Base-by-base conservation (phyloP, 768 basidiomycete genomes). In the Xerocomellus intermedius region DNA sequence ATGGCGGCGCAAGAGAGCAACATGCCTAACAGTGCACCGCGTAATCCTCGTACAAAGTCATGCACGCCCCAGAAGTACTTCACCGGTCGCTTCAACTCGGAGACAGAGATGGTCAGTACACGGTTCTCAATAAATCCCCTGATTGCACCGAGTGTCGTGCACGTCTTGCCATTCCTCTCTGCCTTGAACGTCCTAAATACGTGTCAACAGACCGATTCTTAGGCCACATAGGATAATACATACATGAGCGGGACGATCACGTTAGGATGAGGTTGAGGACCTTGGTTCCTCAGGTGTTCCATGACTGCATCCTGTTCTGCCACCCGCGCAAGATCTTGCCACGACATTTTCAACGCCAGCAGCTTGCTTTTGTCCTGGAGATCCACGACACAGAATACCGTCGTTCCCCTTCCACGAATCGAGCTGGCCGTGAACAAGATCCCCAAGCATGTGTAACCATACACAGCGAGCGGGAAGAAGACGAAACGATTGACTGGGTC, bases 1-100 rank as follows among this genome's bases (percentile, higher is more conserved):
- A 9, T 5, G 14, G 8, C 24, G 8, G 10, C n/a, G 17, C 38
- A 5, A 19, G 10, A 19, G 4, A 9, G 19, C 24, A 28, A 42
- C 56, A 4, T 24, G 55, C 59, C 59, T 6, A 57, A 26, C 4
- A 60, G 19, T 0, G 56, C 56, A 24, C 59, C 59, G 13, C 51
- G 32, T 17, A 56, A 14, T 4, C 59, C 59, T 35, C 49, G 54
- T 14, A 60, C 55, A 37, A 60, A 60, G 33, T 56, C 59, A 26
- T 56, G 59, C 2, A 57, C 26, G 32, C 55, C 41, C 56, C 59
- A 57, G 36, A 60, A 60, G 32, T 44, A 60, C 17, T 42, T 17
- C 37, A 38, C 37, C 37, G n/a, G 37, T 38, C 37, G 37, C 37
- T 38, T 19, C n/a, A 57, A 16, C 10, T 55, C 46, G 0, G 50